Percentiles rank a stretch among this genome's conserved stretches.
These are phyloP conservation scores for Verticillium isaacii DNA, from an alignment of 2,329 filamentous ascomycete species.

Conservation along the genomic window DNA sequence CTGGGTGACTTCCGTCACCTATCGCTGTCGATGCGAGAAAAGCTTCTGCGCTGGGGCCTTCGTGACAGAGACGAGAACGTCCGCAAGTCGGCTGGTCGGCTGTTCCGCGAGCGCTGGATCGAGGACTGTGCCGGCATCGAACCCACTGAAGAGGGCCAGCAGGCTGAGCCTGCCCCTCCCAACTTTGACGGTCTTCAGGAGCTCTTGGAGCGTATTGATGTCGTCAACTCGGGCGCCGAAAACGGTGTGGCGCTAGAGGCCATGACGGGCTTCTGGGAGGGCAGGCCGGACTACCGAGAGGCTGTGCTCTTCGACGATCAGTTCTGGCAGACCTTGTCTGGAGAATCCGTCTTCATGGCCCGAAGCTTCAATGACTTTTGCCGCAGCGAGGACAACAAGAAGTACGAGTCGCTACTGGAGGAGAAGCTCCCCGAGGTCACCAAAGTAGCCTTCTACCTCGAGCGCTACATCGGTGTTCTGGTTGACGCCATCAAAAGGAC, in stretches of 20 bases:
- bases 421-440: constrained; percentile 96
- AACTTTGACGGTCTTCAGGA: constrained; percentile 83
- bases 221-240: constrained; percentile 84
- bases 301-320: constrained; percentile 65
- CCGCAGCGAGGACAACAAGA: constrained; percentile 66
- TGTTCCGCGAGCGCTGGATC: constrained; percentile 97
- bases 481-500: constrained; percentile 59
- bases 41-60: constrained; percentile 89
- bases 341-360: constrained; percentile 84
- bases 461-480: constrained; percentile 70
- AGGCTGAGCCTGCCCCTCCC: constrained; percentile 54
- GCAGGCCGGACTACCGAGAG: constrained; percentile 76
- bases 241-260: constrained; percentile 88
- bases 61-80: constrained; percentile 93
- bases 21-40: constrained; percentile 90
- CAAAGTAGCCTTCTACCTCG: constrained; percentile 79
- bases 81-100: constrained; percentile 79
- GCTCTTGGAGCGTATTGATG: constrained; percentile 87
- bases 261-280: constrained; percentile 95
- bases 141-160: constrained; percentile 54
- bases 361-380: constrained; percentile 95
- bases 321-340: constrained; percentile 77
- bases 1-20: constrained; percentile 92
- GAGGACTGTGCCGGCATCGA: constrained; percentile 79
- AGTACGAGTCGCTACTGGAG: constrained; percentile 72